A percentile compares a stretch with the other conserved stretches of the same genome.
Conservation (phyloP, 805 yeast species). For the Spathaspora boniae region DNA sequence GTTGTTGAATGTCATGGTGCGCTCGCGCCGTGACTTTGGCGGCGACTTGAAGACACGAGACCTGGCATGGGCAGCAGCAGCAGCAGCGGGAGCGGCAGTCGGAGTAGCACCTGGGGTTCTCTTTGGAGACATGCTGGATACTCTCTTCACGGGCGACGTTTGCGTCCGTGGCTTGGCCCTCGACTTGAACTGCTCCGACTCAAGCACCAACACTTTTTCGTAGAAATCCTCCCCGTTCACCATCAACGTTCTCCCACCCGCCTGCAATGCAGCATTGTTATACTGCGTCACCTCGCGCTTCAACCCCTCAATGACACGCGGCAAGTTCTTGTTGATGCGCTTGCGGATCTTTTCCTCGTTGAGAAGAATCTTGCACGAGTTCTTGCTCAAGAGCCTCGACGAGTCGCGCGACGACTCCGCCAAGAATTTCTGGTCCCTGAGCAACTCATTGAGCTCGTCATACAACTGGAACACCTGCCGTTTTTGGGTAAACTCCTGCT, state of each 20-base stretch:
- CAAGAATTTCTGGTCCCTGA: constrained; percentile 58
- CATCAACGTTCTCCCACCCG: constrained; percentile 20
- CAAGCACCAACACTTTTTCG: constrained; percentile 33
- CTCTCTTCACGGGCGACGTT: not conserved
- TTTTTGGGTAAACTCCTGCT: constrained; percentile 46
- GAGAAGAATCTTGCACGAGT: constrained; percentile 72
- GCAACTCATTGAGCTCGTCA: constrained; percentile 50
- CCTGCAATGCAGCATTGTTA: constrained; percentile 31
- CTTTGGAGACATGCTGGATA: no score
- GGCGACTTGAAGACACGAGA: no score
- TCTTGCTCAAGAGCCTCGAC: constrained; percentile 68
- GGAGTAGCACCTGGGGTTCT: constrained; percentile 10
- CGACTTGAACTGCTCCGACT: constrained; percentile 15
- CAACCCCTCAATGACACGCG: constrained; percentile 54
- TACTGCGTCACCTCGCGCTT: constrained; percentile 45
- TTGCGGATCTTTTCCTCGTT: constrained; percentile 79
- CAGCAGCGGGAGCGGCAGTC: no score
- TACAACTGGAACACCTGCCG: constrained; percentile 57
- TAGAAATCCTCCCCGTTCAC: constrained; percentile 51
- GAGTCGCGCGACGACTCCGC: constrained; percentile 76
- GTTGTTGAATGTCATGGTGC: constrained; percentile 11
- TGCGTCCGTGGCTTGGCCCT: not conserved
- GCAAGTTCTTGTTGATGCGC: constrained; percentile 62
- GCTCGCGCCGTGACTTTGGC: no score
- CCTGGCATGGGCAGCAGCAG: no score